phyloP scores from a whole-genome alignment of 2,329 filamentous ascomycete species.

The Curvularia verruculosa region DNA sequence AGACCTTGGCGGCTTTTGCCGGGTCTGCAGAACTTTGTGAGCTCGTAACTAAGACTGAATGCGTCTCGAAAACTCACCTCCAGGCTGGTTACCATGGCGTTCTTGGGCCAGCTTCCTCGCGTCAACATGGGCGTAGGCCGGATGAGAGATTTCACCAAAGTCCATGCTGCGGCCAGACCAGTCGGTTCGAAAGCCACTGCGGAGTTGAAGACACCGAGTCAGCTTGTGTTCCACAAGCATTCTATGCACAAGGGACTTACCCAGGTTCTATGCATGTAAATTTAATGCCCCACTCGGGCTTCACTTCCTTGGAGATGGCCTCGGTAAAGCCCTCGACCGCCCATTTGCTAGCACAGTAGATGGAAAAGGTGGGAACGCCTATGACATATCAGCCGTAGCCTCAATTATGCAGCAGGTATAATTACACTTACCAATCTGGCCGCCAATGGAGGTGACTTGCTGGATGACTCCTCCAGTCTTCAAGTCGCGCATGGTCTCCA shows the following conservation, averaged over 20 bases:
- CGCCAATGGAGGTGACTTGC: constrained; percentile 62
- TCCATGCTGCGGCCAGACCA: constrained; percentile 56
- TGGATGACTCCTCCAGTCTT: constrained; percentile 62
- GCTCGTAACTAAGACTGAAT: background rate
- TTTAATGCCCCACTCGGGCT: constrained; percentile 56
- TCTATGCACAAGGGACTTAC: background rate
- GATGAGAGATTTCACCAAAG: constrained; percentile 53
- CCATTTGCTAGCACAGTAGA: constrained; percentile 54
- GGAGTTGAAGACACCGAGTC: background rate
- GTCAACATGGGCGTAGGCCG: constrained; percentile 58
- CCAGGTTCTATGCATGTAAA: constrained; percentile 54
- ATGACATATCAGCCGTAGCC: background rate
- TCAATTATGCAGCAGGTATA: background rate
- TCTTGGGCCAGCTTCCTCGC: constrained; percentile 50
- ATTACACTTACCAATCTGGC: constrained; percentile 46
- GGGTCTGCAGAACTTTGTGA: constrained; percentile 49
- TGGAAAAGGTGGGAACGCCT: constrained; percentile 48
- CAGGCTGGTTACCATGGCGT: constrained; percentile 54
- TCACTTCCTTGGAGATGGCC: constrained; percentile 51
- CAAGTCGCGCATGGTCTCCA: constrained; percentile 54
- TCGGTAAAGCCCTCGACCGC: constrained; percentile 58
- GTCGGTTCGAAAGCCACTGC: constrained; percentile 54
- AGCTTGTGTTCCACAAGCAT: background rate
- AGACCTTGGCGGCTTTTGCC: constrained; percentile 56
- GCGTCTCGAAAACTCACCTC: constrained; percentile 25